Evolutionary conservation across 139 green algal species (phyloP).

Genomic region (Diplosphaera chodatii): DNA sequence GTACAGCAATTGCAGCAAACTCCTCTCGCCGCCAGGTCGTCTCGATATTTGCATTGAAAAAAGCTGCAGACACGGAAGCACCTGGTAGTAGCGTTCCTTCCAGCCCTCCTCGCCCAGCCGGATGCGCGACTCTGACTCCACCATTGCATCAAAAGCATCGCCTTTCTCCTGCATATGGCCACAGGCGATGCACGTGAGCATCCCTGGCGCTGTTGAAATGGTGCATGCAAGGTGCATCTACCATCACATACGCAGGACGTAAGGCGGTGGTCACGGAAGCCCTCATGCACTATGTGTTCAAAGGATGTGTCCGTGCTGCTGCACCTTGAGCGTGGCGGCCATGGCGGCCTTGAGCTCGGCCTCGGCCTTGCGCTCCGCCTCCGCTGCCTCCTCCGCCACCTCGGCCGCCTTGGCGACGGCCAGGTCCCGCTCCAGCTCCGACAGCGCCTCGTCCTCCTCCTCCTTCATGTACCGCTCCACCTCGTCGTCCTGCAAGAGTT

Average conservation of each 20-base stretch:
- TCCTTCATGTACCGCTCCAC: conserved; percentile 5
- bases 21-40: too few species aligned
- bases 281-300: too few species aligned
- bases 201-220: too few species aligned
- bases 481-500: conserved; percentile 12
- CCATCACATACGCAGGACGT: too few species aligned
- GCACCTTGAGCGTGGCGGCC: conserved; percentile 56
- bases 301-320: too few species aligned
- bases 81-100: conserved; percentile 85
- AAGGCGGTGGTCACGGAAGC: too few species aligned
- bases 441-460: not conserved
- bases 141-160: conserved; percentile 82
- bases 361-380: conserved; percentile 8
- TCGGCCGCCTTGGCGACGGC: conserved; percentile 1
- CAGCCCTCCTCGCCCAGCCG: conserved; percentile 86
- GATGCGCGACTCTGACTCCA: conserved; percentile 70
- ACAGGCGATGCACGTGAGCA: too few species aligned
- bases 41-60: too few species aligned
- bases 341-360: conserved; percentile 49
- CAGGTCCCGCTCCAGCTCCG: not conserved
- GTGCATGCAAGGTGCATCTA: too few species aligned
- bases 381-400: conserved; percentile 16
- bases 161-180: conserved; percentile 43
- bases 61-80: too few species aligned
- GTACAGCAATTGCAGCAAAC: too few species aligned